A percentile compares a stretch with the other conserved stretches of the same genome.
phyloP scores from a whole-genome alignment of 2,329 filamentous ascomycete genomes.

The Ascocoryne sarcoides region DNA sequence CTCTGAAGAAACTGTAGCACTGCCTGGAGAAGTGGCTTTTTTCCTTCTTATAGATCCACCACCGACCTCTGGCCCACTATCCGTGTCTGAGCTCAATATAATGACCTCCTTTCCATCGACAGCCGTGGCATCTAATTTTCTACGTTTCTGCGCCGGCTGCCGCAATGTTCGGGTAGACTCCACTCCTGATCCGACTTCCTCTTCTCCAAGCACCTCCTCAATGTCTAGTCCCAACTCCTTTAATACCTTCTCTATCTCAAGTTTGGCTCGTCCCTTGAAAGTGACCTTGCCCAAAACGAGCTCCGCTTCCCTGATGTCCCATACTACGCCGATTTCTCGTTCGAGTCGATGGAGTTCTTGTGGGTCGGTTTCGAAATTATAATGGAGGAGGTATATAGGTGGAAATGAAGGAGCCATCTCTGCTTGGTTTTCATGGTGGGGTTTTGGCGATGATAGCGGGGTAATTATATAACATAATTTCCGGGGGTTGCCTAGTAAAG shows the following conservation, averaged over 20 bases:
- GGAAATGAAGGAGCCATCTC: constrained; percentile 21
- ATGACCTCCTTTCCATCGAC: constrained; percentile 15
- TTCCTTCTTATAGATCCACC: background rate
- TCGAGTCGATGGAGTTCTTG: constrained; percentile 53
- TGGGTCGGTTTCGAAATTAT: constrained; percentile 8
- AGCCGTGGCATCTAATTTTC: constrained; percentile 12
- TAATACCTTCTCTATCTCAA: constrained; percentile 68
- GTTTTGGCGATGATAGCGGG: constrained; percentile 43
- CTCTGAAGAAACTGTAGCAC: too few species aligned
- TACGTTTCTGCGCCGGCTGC: constrained; percentile 29
- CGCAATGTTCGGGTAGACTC: too few species aligned
- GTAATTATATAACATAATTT: background rate
- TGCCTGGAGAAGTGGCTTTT: too few species aligned
- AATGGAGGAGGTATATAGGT: constrained; percentile 55
- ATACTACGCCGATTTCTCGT: constrained; percentile 57
- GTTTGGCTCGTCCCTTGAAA: constrained; percentile 59
- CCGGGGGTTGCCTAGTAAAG: background rate
- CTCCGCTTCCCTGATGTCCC: constrained; percentile 61
- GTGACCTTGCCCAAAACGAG: constrained; percentile 67
- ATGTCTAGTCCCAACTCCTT: constrained; percentile 51
- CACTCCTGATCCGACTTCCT: constrained; percentile 4
- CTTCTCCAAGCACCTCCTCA: constrained; percentile 9
- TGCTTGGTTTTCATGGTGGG: constrained; percentile 1
- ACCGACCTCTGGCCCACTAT: constrained; percentile 19
- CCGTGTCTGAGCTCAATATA: constrained; percentile 30